Base-by-base conservation (phyloP, 257 asterid species). In the Galeopsis tetrahit region DNA sequence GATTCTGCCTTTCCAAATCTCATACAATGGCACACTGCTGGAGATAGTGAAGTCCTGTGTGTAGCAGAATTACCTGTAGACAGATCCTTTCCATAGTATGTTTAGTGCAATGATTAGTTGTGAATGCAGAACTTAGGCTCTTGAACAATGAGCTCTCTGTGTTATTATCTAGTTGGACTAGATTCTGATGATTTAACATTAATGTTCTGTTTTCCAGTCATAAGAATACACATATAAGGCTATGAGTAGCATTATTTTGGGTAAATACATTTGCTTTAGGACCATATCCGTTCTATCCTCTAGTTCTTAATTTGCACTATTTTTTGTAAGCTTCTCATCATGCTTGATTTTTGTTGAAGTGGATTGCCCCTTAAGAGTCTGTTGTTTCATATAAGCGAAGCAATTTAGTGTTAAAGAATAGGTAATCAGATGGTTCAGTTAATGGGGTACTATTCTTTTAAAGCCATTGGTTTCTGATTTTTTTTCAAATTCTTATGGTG, bases 391-490 rank as follows among this genome's bases (percentile, higher is more conserved):
- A 62, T 52, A 66, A 48, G 59, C 28, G 21, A 8, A 7, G 35
- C n/a, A 35, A 15, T 51, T 49, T 17, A 58, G 55, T 51, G 39
- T 63, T 42, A n/a, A 14, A 58, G 36, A 71, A 44, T 64, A 11
- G 60, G 14, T 51, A 52, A 60, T 0, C 17, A 42, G 9, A 34
- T 68, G 13, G 60, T 65, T 58, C 63, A 8, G 56, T 51, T 68
- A 63, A 38, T 62, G 44, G 56, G 17, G 9, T 39, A 1, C 7
- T 46, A 17, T 43, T 15, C 38, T 62, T 48, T 55, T 58, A 69
- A 71, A 15, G 57, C 56, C 77, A 51, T 13, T 58, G 64, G 42
- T 48, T 68, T 39, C 76, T 68, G 3, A 21, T n/a, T 3, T 46
- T 21, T n/a, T 34, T 46, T 11, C 8, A 34, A 63, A 31, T 52